Percentiles rank a stretch among this genome's conserved stretches.
Evolutionary conservation across 139 green algal species (phyloP).

Genomic region (Tetradesmus lagerheimii): DNA sequence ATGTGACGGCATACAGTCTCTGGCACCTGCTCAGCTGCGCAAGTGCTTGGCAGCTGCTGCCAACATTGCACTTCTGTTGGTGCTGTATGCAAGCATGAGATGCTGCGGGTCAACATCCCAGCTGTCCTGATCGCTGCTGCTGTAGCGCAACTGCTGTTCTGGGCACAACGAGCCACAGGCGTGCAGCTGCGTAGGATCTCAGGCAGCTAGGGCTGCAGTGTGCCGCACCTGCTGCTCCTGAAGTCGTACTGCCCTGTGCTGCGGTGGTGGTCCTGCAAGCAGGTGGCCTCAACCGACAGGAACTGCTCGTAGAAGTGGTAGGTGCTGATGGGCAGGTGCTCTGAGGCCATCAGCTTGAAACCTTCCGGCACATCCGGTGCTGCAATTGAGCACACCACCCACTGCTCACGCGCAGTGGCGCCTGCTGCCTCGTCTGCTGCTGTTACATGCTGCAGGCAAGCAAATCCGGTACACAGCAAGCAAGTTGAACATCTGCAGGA

Average conservation of each 20-base stretch:
- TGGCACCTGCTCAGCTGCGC: background rate
- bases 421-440: background rate
- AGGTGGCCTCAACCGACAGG: constrained; percentile 21
- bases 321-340: constrained; percentile 40
- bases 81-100: background rate
- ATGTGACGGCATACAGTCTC: too few relatives aligned
- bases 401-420: constrained; percentile 26
- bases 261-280: constrained; percentile 47
- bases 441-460: background rate
- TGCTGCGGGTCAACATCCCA: too few relatives aligned
- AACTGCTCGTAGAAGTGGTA: constrained; percentile 51
- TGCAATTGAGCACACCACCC: background rate
- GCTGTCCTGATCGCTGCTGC: too few relatives aligned
- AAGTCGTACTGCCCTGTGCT: constrained; percentile 42
- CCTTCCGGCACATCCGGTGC: constrained; percentile 10
- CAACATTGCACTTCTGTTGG: background rate
- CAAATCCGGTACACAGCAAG: background rate
- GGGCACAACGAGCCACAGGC: background rate
- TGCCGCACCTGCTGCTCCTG: constrained; percentile 38
- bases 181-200: too few relatives aligned
- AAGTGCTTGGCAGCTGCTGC: background rate
- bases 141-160: background rate
- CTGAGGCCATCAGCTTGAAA: constrained; percentile 24
- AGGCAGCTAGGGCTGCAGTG: background rate
- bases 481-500: background rate